These are phyloP conservation scores for Gossypium gossypioides DNA, from an alignment of 441 rosid genomes.

Conservation along the genomic window DNA sequence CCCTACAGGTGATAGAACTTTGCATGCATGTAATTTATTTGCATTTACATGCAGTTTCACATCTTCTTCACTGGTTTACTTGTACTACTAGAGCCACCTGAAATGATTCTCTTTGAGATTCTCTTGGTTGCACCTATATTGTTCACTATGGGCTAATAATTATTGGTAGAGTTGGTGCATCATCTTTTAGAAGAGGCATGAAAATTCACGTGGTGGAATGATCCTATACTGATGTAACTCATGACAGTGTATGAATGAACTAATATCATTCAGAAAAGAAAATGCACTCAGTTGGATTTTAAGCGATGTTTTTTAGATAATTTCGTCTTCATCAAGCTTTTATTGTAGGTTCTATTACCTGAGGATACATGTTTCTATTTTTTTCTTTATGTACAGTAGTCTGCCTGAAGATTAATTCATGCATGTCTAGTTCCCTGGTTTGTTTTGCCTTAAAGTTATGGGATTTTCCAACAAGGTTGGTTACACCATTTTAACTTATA, in stretches of 20 bases:
- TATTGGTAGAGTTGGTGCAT: background rate
- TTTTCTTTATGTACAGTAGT: background rate
- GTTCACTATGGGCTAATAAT: background rate
- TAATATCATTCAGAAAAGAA: background rate
- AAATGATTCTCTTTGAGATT: background rate
- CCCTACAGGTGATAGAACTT: conserved; percentile 63
- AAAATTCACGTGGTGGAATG: background rate
- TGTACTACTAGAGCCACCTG: background rate
- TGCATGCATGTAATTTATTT: background rate
- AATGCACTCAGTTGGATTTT: background rate
- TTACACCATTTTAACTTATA: background rate
- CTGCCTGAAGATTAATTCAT: background rate
- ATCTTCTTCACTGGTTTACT: background rate
- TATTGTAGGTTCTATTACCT: background rate
- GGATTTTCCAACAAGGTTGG: background rate
- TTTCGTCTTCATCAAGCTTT: background rate
- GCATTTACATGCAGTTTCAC: background rate
- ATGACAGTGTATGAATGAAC: background rate
- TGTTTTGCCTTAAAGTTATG: background rate
- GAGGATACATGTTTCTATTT: background rate
- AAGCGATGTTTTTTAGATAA: background rate
- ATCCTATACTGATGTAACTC: background rate
- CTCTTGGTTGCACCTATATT: background rate
- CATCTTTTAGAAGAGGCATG: background rate
- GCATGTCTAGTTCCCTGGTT: background rate